phyloP scores from a whole-genome alignment of 352 stramenopile genomes.

The Elongisporangium undulatum region DNA sequence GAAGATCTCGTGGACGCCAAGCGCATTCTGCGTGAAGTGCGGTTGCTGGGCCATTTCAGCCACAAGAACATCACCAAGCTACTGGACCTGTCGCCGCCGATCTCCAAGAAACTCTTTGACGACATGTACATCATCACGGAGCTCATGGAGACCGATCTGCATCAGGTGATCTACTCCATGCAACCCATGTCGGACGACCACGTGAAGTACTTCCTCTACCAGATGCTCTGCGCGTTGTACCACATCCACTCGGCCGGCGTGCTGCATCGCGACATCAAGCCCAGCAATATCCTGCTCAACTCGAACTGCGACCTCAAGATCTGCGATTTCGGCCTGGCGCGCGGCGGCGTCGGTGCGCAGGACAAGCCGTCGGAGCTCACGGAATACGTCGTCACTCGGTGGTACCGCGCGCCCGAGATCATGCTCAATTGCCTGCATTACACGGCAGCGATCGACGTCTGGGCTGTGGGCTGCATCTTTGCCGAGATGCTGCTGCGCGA shows the following conservation, averaged over 20 bases:
- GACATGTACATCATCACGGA: constrained; percentile 97
- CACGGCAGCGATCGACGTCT: constrained; percentile 92
- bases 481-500: constrained; percentile 96
- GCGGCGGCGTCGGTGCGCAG: constrained; percentile 23
- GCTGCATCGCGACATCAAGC: constrained; percentile 82
- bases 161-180: constrained; percentile 95
- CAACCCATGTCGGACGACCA: constrained; percentile 89
- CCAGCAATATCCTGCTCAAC: constrained; percentile 77
- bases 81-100: constrained; percentile 89
- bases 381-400: constrained; percentile 67
- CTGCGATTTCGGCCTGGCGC: constrained; percentile 71
- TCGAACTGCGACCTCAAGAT: constrained; percentile 82
- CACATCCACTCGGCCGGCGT: constrained; percentile 95
- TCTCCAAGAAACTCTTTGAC: constrained; percentile 90
- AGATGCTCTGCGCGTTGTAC: constrained; percentile 73
- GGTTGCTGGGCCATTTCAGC: constrained; percentile 79
- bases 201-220: constrained; percentile 80
- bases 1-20: constrained; percentile 98
- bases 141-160: constrained; percentile 96
- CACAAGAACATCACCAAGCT: constrained; percentile 94
- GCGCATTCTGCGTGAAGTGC: constrained; percentile 95
- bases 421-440: constrained; percentile 97
- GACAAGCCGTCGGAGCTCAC: constrained; percentile 38
- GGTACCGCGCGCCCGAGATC: constrained; percentile 88
- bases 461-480: constrained; percentile 97